phyloP scores from a whole-genome alignment of 169 alveolate genomes.

The Cryptosporidium sp. region DNA sequence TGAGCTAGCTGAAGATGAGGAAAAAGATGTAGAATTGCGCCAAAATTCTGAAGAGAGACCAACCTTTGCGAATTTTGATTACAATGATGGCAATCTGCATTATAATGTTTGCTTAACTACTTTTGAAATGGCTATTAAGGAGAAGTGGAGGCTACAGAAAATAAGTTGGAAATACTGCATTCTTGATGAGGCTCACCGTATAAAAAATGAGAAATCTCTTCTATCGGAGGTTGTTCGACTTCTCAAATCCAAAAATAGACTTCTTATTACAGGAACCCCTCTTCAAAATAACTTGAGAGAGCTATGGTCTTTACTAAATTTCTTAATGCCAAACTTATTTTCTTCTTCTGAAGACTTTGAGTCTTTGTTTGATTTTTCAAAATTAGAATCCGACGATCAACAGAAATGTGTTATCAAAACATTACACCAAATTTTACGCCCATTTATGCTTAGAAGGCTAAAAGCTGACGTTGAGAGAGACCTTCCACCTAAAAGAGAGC shows the following conservation, averaged over 20 bases:
- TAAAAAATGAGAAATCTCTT: slow-evolving; percentile 90
- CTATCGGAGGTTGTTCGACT: slow-evolving; percentile 85
- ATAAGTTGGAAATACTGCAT: slow-evolving; percentile 87
- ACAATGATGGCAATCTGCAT: slow-evolving; percentile 62
- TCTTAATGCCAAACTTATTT: slow-evolving; percentile 90
- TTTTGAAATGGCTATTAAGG: slow-evolving; percentile 88
- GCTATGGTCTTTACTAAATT: slow-evolving; percentile 90
- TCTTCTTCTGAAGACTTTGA: slow-evolving; percentile 88
- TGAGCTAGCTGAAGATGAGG: slow-evolving; percentile 16
- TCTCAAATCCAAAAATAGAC: slow-evolving; percentile 87
- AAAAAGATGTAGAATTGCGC: background rate
- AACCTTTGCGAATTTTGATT: slow-evolving; percentile 72
- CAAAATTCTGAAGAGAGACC: background rate
- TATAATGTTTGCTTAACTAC: slow-evolving; percentile 90
- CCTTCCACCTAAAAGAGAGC: slow-evolving; percentile 90
- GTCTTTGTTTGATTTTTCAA: slow-evolving; percentile 86
- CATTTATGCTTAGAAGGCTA: slow-evolving; percentile 90
- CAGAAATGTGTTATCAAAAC: slow-evolving; percentile 85
- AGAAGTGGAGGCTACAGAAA: slow-evolving; percentile 82
- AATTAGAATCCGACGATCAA: slow-evolving; percentile 86
- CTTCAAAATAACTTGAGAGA: slow-evolving; percentile 90
- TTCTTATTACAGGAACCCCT: slow-evolving; percentile 92
- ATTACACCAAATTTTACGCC: slow-evolving; percentile 87
- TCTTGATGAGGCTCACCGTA: slow-evolving; percentile 92
- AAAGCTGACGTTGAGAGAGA: slow-evolving; percentile 90